These are phyloP conservation scores for Plasmodium billcollinsi DNA, from an alignment of 169 alveolate species.

Conservation along the genomic window DNA sequence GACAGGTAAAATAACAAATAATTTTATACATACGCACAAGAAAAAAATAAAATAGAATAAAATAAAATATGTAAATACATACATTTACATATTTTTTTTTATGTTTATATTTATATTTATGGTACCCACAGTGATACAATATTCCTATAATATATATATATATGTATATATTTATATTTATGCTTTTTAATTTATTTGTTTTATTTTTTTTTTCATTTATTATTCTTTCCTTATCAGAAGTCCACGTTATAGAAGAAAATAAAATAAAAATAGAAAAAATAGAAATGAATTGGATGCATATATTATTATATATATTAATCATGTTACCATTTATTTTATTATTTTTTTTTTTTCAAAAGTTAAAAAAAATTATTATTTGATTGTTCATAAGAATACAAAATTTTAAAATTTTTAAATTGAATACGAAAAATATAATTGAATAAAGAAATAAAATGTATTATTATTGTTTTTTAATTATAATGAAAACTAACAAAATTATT, in stretches of 20 bases:
- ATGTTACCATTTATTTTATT: not conserved
- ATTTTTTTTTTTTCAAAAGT: constrained; percentile 65
- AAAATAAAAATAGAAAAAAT: not conserved
- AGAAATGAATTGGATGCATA: constrained; percentile 5
- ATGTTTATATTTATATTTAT: not conserved
- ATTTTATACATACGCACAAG: constrained; percentile 24
- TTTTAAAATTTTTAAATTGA: constrained; percentile 44
- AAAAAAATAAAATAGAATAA: constrained; percentile 4
- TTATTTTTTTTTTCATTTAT: not conserved
- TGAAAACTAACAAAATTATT: constrained; percentile 51
- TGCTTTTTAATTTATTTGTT: not conserved
- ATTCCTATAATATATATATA: too few species aligned
- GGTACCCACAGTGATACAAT: not conserved
- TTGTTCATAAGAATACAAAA: constrained; percentile 40
- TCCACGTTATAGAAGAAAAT: constrained; percentile 46
- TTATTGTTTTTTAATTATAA: constrained; percentile 34
- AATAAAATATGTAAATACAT: not conserved
- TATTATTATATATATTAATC: constrained; percentile 42
- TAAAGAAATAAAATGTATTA: constrained; percentile 17
- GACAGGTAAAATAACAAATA: constrained; percentile 28
- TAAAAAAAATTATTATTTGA: constrained; percentile 36
- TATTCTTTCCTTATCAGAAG: constrained; percentile 17
- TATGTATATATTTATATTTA: too few species aligned
- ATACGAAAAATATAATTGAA: constrained; percentile 11
- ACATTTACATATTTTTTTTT: not conserved